These are phyloP conservation scores for Echeveria elegans DNA, from an alignment of 164 flowering plant genomes.

Conservation along the genomic window DNA sequence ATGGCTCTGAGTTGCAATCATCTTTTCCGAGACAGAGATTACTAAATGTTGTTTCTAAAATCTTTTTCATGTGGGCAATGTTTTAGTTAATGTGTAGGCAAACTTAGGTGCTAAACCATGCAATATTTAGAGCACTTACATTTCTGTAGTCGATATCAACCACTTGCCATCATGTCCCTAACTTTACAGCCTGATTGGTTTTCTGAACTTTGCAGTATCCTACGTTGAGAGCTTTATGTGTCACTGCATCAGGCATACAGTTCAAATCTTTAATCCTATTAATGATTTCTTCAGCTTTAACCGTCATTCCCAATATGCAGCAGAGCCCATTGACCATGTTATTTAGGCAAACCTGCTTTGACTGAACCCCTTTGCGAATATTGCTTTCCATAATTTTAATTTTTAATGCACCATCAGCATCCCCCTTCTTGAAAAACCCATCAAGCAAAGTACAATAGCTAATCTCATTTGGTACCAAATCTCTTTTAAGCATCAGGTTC, in stretches of 20 bases:
- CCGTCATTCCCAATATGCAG: slow-evolving; percentile 66
- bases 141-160: slow-evolving; percentile 38
- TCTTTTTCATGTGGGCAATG: too few relatives aligned
- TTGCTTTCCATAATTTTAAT: slow-evolving; percentile 55
- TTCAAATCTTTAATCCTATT: slow-evolving; percentile 52
- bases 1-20: too few relatives aligned
- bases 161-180: slow-evolving; percentile 47
- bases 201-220: slow-evolving; percentile 70
- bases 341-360: slow-evolving; percentile 42
- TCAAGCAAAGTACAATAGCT: slow-evolving; percentile 65
- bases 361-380: slow-evolving; percentile 50
- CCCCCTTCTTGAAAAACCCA: slow-evolving; percentile 54
- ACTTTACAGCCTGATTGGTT: slow-evolving; percentile 45
- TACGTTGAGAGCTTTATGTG: slow-evolving; percentile 61
- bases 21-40: too few relatives aligned
- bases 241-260: slow-evolving; percentile 54
- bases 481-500: slow-evolving; percentile 60
- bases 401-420: slow-evolving; percentile 55
- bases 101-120: too few relatives aligned
- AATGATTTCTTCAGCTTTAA: slow-evolving; percentile 57
- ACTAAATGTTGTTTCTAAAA: too few relatives aligned
- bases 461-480: slow-evolving; percentile 52
- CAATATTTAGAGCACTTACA: too few relatives aligned
- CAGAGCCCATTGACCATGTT: slow-evolving; percentile 67
- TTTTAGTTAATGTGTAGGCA: slow-evolving; percentile 14